A percentile compares a stretch with the other conserved stretches of the same genome.
Evolutionary conservation across 176 grass and related monocot species (phyloP).

Genomic region (Carex pumila): DNA sequence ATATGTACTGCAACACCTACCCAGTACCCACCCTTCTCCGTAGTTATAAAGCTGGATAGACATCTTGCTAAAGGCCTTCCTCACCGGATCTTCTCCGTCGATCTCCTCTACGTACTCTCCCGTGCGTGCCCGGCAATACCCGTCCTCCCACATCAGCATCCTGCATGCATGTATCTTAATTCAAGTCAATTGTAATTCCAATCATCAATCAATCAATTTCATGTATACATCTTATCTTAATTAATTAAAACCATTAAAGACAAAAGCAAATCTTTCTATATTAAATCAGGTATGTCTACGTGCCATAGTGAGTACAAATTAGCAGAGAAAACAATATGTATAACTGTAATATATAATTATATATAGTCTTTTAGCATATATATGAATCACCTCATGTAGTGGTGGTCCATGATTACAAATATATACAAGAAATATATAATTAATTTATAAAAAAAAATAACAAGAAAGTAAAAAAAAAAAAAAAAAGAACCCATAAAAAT

Average conservation of each 20-base stretch:
- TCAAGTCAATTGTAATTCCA: not conserved
- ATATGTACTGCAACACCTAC: conserved; percentile 59
- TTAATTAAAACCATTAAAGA: not conserved
- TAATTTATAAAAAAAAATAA: not conserved
- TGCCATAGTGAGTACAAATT: not conserved
- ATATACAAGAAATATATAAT: not conserved
- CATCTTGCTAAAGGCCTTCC: conserved; percentile 99
- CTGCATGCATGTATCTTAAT: conserved; percentile 19
- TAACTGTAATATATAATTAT: not conserved
- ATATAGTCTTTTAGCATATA: not conserved
- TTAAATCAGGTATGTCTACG: not conserved
- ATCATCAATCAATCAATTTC: not conserved
- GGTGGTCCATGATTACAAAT: not conserved
- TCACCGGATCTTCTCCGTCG: conserved; percentile 84
- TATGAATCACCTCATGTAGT: not conserved
- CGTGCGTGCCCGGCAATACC: conserved; percentile 66
- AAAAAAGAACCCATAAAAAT: not conserved
- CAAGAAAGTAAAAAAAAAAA: not conserved
- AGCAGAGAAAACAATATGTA: not conserved
- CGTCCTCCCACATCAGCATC: conserved; percentile 99
- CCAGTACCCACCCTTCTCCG: conserved; percentile 99
- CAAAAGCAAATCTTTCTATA: not conserved
- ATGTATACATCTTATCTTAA: not conserved
- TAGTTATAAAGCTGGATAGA: conserved; percentile 99
- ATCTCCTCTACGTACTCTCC: conserved; percentile 88